Evolutionary conservation across 129 eudicot genomes (phyloP).

Genomic region (Tagetes patula): DNA sequence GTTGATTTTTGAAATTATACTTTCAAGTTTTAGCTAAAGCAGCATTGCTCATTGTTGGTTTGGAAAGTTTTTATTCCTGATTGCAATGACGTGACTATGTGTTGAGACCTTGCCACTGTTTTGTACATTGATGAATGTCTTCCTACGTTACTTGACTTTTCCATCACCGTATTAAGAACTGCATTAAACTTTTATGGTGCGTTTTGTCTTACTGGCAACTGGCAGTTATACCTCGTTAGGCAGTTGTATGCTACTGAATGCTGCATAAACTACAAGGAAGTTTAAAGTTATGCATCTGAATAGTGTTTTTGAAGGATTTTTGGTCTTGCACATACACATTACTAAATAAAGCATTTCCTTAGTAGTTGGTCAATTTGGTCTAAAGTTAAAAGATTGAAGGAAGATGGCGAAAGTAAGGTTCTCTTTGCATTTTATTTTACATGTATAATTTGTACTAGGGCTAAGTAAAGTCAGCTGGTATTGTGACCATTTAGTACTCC

Average conservation of each 20-base stretch:
- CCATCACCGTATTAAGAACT: not conserved
- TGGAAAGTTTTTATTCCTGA: not conserved
- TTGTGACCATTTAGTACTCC: not conserved
- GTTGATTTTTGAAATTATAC: not conserved
- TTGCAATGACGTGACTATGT: conserved; percentile 3
- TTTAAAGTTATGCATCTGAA: not conserved
- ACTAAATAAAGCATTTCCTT: not conserved
- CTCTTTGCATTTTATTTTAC: not conserved
- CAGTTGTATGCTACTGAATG: conserved; percentile 11
- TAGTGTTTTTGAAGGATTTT: conserved; percentile 17
- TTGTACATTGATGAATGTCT: conserved; percentile 10
- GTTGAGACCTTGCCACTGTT: not conserved
- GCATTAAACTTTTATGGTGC: not conserved
- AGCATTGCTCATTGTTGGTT: conserved; percentile 9
- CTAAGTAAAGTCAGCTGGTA: not conserved
- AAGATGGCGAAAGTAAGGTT: not conserved
- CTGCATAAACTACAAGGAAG: conserved; percentile 2
- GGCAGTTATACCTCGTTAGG: not conserved
- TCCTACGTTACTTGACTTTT: conserved; percentile 7
- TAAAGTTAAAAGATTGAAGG: not conserved
- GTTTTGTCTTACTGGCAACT: not conserved
- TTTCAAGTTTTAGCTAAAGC: not conserved
- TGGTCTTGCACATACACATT: conserved; percentile 2
- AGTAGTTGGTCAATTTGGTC: not conserved
- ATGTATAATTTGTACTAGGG: not conserved